These are phyloP conservation scores for Macrolepiota albuminosa DNA, from an alignment of 768 basidiomycete species.

Conservation along the genomic window DNA sequence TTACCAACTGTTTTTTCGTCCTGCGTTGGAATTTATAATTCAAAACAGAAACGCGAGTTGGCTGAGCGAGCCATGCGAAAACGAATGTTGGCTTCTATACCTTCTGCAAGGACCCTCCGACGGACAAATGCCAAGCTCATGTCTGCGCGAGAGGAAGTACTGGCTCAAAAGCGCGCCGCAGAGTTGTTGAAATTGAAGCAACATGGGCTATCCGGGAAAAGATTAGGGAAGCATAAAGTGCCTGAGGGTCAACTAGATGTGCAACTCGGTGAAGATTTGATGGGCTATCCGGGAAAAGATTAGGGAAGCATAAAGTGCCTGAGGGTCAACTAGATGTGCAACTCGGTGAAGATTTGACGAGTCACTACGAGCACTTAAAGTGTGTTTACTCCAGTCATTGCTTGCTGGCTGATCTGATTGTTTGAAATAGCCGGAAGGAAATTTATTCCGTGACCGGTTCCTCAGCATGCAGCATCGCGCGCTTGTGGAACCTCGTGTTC, in stretches of 20 bases:
- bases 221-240: conserved; percentile 77
- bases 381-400: conserved; percentile 25
- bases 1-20: not conserved
- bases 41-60: conserved; percentile 54
- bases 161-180: conserved; percentile 36
- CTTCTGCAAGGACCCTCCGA: conserved; percentile 49
- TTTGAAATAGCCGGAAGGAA: conserved; percentile 76
- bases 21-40: not conserved
- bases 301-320: conserved; percentile 79
- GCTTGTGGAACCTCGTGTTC: conserved; percentile 81
- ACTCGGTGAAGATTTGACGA: conserved; percentile 86
- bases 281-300: conserved; percentile 67
- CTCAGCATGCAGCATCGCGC: conserved; percentile 84
- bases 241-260: conserved; percentile 69
- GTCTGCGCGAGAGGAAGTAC: conserved; percentile 37
- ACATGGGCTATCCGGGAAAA: conserved; percentile 66
- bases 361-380: conserved; percentile 79
- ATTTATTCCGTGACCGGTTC: conserved; percentile 87
- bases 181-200: conserved; percentile 46
- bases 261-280: conserved; percentile 87
- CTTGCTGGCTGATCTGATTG: not conserved
- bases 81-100: conserved; percentile 55
- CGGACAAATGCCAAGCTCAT: conserved; percentile 30
- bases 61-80: conserved; percentile 57
- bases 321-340: conserved; percentile 75